These are phyloP conservation scores for Plasmodium chabaudi DNA, from an alignment of 169 alveolate genomes.

Conservation along the genomic window DNA sequence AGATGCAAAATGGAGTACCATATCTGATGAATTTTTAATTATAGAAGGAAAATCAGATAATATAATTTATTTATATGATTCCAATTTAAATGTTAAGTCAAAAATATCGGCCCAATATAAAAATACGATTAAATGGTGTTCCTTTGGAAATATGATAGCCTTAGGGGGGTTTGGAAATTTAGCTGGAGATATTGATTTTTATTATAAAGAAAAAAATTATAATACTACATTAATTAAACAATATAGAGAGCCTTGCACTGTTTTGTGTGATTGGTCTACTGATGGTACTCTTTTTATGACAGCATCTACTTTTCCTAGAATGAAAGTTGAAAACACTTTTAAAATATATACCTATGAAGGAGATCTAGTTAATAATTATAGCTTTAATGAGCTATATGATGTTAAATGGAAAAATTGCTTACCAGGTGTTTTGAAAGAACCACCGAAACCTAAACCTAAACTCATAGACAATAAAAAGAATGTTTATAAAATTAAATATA, in stretches of 20 bases:
- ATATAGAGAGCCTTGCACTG: constrained; percentile 86
- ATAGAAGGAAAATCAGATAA: constrained; percentile 86
- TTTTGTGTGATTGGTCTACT: constrained; percentile 84
- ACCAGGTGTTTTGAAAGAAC: constrained; percentile 20
- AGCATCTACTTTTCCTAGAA: constrained; percentile 87
- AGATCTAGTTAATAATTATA: constrained; percentile 57
- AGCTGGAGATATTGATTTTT: constrained; percentile 85
- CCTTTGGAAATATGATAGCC: constrained; percentile 84
- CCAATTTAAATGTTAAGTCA: constrained; percentile 64
- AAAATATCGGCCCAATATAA: constrained; percentile 81
- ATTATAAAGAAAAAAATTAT: constrained; percentile 75
- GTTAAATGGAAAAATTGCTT: constrained; percentile 44
- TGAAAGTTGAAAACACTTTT: constrained; percentile 85
- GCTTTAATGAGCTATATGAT: constrained; percentile 51
- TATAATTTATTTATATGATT: constrained; percentile 78
- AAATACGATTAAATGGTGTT: constrained; percentile 86
- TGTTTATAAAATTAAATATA: constrained; percentile 31
- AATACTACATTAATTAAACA: constrained; percentile 73
- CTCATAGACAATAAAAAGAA: constrained; percentile 37
- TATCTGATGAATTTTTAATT: constrained; percentile 79
- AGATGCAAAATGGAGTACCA: constrained; percentile 85
- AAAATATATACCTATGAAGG: constrained; percentile 85
- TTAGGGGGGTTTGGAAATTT: constrained; percentile 86
- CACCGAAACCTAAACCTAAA: constrained; percentile 54
- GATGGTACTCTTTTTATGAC: constrained; percentile 84